phyloP scores from a whole-genome alignment of 345 rosid genomes.

The Microcos paniculata region DNA sequence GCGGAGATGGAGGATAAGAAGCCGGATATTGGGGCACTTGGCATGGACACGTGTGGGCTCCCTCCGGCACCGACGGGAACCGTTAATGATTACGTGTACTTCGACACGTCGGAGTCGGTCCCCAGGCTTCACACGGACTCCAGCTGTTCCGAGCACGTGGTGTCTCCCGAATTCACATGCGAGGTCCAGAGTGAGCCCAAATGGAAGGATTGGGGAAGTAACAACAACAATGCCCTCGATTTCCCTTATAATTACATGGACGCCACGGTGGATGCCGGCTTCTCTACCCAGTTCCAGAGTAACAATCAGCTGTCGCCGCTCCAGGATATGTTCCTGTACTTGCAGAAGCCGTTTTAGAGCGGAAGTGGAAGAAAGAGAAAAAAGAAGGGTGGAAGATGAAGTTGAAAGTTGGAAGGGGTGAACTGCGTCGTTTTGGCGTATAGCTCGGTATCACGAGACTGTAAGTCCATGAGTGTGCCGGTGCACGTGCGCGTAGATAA shows the following conservation, averaged over 20 bases:
- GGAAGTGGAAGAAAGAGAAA: neutral
- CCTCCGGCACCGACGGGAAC: slow-evolving; percentile 25
- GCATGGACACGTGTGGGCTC: slow-evolving; percentile 11
- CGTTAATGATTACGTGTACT: slow-evolving; percentile 37
- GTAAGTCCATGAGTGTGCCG: slow-evolving; percentile 56
- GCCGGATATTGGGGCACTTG: slow-evolving; percentile 29
- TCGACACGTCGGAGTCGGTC: slow-evolving; percentile 78
- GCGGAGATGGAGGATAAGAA: slow-evolving; percentile 37
- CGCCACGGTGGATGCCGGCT: slow-evolving; percentile 34
- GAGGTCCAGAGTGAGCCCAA: slow-evolving; percentile 95
- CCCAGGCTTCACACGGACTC: slow-evolving; percentile 79
- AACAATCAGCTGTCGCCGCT: slow-evolving; percentile 60
- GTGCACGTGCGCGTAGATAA: slow-evolving; percentile 7
- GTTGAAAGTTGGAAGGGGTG: neutral
- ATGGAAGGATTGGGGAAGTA: slow-evolving; percentile 43
- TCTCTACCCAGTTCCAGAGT: slow-evolving; percentile 36
- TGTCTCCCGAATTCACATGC: slow-evolving; percentile 78
- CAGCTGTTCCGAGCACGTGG: slow-evolving; percentile 78
- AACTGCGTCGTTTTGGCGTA: neutral
- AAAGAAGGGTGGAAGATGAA: neutral
- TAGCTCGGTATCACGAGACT: slow-evolving; percentile 51
- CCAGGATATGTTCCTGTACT: slow-evolving; percentile 71
- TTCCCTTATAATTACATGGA: slow-evolving; percentile 51
- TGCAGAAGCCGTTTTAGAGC: slow-evolving; percentile 48
- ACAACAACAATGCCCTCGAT: slow-evolving; percentile 30